Evolutionary conservation across 768 basidiomycete species (phyloP).

Genomic region (Omphalotus guepiniiformis): DNA sequence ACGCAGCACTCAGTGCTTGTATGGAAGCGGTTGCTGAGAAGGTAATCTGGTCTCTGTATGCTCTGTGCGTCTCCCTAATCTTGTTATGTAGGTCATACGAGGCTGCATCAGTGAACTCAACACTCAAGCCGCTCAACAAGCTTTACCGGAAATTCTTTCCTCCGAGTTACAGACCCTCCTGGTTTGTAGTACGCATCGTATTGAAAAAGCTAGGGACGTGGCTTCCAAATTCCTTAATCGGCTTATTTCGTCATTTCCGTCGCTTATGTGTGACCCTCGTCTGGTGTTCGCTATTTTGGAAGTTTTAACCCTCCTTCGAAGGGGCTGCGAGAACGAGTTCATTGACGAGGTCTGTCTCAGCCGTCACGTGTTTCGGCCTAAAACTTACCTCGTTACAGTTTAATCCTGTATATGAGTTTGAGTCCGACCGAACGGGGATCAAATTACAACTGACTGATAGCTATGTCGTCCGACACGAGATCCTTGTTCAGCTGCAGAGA

Average conservation of each 20-base stretch:
- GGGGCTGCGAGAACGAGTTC: conserved; percentile 87
- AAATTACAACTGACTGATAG: conserved; percentile 81
- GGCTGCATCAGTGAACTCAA: conserved; percentile 71
- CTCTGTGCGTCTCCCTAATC: conserved; percentile 8
- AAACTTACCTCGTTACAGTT: conserved; percentile 48
- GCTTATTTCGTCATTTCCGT: conserved; percentile 88
- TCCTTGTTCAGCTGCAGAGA: conserved; percentile 68
- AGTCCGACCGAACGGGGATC: conserved; percentile 72
- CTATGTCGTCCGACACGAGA: conserved; percentile 80
- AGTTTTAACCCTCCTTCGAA: conserved; percentile 82
- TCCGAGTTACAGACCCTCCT: conserved; percentile 74
- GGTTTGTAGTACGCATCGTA: conserved; percentile 75
- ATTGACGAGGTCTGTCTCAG: conserved; percentile 67
- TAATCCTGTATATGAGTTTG: conserved; percentile 81
- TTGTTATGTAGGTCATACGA: conserved; percentile 63
- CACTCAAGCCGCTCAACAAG: conserved; percentile 72
- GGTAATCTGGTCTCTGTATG: conserved; percentile 35
- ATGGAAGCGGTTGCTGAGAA: conserved; percentile 89
- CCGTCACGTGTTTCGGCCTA: background rate
- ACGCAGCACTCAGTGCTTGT: conserved; percentile 59
- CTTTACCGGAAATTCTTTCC: conserved; percentile 64
- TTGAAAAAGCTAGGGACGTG: conserved; percentile 75
- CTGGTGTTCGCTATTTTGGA: conserved; percentile 90
- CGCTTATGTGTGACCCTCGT: conserved; percentile 86
- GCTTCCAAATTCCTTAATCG: conserved; percentile 81